A percentile compares a stretch with the other conserved stretches of the same genome.
These are phyloP conservation scores for Saturnispora ahearnii DNA, from an alignment of 805 yeast species.

Conservation along the genomic window DNA sequence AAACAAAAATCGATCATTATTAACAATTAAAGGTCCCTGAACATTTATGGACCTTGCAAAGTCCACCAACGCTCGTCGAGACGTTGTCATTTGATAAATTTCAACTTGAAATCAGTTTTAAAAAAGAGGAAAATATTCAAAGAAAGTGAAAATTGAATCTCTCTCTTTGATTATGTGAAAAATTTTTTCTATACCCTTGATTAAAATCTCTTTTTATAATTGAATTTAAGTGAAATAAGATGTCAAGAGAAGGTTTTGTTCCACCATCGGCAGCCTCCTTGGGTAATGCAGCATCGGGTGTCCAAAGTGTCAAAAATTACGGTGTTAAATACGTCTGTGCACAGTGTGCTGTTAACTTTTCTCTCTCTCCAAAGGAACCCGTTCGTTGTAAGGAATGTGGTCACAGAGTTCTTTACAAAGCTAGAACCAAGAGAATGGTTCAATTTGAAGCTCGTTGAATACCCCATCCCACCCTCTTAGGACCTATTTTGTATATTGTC, in stretches of 20 bases:
- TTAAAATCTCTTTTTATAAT: too few species aligned
- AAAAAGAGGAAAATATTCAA: too few species aligned
- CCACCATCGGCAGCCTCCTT: conserved; percentile 66
- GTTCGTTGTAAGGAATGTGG: conserved; percentile 98
- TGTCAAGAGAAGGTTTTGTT: conserved; percentile 72
- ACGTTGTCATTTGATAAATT: background rate
- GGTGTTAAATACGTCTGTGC: conserved; percentile 95
- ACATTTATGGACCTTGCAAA: background rate
- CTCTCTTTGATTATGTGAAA: background rate
- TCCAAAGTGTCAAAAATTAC: conserved; percentile 53
- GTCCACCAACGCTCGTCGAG: conserved; percentile 1
- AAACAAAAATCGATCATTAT: background rate
- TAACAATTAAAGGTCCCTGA: background rate
- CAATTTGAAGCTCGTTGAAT: conserved; percentile 70
- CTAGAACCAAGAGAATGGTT: conserved; percentile 95
- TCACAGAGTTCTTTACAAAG: conserved; percentile 93
- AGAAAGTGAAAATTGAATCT: too few species aligned
- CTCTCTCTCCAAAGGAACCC: conserved; percentile 87
- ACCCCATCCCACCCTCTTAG: background rate
- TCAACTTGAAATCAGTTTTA: background rate
- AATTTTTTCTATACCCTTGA: background rate
- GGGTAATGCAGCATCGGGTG: conserved; percentile 82
- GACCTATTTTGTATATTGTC: too few species aligned
- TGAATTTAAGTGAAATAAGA: background rate
- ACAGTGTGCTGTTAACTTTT: conserved; percentile 84